Percentiles rank a stretch among this genome's conserved stretches.
phyloP scores from a whole-genome alignment of 371 early-diverging fungal species.

The Mucor circinelloides region DNA sequence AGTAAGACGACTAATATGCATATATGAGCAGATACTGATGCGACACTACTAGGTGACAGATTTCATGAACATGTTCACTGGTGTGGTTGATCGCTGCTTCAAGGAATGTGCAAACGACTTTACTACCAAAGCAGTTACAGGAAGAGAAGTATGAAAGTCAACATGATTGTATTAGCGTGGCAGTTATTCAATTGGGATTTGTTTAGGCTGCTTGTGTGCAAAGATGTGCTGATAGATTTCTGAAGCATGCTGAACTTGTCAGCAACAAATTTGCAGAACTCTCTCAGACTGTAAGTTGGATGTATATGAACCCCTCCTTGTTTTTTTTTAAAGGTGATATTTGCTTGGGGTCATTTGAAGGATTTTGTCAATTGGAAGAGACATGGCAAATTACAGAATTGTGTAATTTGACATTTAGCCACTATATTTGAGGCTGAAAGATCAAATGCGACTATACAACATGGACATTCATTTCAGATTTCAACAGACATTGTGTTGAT shows the following conservation, averaged over 20 bases:
- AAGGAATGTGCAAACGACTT: constrained; percentile 91
- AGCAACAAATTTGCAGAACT: constrained; percentile 83
- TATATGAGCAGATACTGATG: not conserved
- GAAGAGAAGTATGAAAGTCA: constrained; percentile 72
- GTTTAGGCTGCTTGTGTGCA: constrained; percentile 75
- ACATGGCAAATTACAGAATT: too few species aligned
- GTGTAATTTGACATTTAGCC: not conserved
- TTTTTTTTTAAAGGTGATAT: not conserved
- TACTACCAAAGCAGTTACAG: constrained; percentile 80
- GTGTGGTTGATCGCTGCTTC: constrained; percentile 87
- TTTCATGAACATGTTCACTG: constrained; percentile 80
- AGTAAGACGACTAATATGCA: constrained; percentile 25
- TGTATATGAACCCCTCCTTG: not conserved
- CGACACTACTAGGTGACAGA: constrained; percentile 72
- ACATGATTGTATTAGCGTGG: not conserved
- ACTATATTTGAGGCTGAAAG: too few species aligned
- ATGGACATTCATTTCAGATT: too few species aligned
- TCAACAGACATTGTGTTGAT: too few species aligned
- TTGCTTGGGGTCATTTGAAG: not conserved
- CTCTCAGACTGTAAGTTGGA: constrained; percentile 39
- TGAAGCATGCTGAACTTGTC: constrained; percentile 89
- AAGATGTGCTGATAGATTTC: constrained; percentile 89
- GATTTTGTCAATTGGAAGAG: not conserved
- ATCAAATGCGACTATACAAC: too few species aligned
- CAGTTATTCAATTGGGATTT: not conserved